Evolutionary conservation across 139 green algal species (phyloP), one percentile per base, ranked within the genome.

Genomic region (Limnomonas spitsbergensis): DNA sequence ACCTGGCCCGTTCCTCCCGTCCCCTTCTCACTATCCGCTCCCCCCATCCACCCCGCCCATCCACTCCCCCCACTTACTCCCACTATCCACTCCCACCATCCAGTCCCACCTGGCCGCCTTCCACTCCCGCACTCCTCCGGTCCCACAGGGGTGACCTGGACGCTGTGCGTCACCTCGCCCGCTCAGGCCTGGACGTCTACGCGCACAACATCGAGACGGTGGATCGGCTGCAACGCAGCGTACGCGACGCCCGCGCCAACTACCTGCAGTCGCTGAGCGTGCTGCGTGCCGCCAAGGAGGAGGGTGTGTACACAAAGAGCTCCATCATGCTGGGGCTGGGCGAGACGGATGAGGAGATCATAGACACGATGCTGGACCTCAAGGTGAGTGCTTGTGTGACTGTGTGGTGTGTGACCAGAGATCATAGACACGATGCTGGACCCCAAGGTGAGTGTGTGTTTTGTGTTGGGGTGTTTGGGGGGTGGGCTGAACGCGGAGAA

Each of bases 161-260:
- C 14, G 61, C 61, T 40, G 75, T 80, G 2, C 29, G 47, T 2
- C 73, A 84, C 75, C 24, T 80, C 3, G 53, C 38, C 29, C 36
- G 38, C 2, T 94, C 83, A 1, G 96, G 96, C 0, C 88, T 99
- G 68, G 96, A 99, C 78, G 96, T 99, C 38, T 98, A 96, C 87
- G 96, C 96, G 0, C 96, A 99, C 91, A 99, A 99, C 86, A 89
- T 99, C 40, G 96, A 99, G 86, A 99, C 96, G 31, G 96, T 98
- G 42, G 69, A 84, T 56, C 72, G 86, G 42, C 80, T 95, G 81
- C 89, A 95, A 83, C 81, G 78, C 40, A 76, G 92, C 0, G 94
- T 98, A 38, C 87, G 95, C 14, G 95, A 98, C 83, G 80, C 89
- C 0, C 89, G 95, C 1, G 95, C 95, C 14, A 81, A 75, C 29